Base-by-base conservation (phyloP, 192 early-diverging fungal species). In the Chytriomyces sp. region DNA sequence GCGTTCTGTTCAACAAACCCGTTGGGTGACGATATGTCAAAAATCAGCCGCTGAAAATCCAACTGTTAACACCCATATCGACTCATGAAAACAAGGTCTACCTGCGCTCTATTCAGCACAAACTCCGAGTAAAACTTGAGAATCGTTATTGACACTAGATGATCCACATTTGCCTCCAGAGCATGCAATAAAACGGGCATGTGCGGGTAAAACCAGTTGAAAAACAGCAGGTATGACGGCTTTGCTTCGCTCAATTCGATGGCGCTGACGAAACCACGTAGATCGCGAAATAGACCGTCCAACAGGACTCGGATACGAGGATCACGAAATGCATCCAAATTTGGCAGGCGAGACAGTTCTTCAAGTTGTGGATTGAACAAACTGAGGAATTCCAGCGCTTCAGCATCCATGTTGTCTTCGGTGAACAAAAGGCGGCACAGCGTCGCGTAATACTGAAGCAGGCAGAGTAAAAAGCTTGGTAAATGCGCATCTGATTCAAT, bases 181-280 rank as follows among this genome's bases (percentile, higher is more conserved):
- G 86, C 88, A 23, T 89, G 84, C 26, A 90, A 82, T 7, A 96
- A 71, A 23, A 94, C 82, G 2, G 80, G 86, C 44, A 91, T 89
- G 11, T 84, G 83, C 23, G 94, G 90, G 81, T 89, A 92, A 45
- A 97, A 88, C 95, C 95, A 97, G 45, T 93, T 91, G 70, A 95
- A 96, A 78, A 96, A 93, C 44, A 92, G 24, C 10, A 77, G 70
- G 73, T 82, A 91, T 92, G 74, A 89, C 82, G 68, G 81, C 80
- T 71, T 89, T 81, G 11, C 80, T 84, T 65, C 87, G 84, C 43
- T 76, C 61, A 66, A 50, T 61, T 77, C 76, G 61, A 77, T 95
- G 84, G 26, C 88, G 1, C 83, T 79, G 45, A 94, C 82, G 61
- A 96, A 91, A 3, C 95, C 95, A 57, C 92, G 85, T 64, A 95